These are phyloP conservation scores for Kondoa malvinella DNA, from an alignment of 768 basidiomycete species.

Conservation along the genomic window DNA sequence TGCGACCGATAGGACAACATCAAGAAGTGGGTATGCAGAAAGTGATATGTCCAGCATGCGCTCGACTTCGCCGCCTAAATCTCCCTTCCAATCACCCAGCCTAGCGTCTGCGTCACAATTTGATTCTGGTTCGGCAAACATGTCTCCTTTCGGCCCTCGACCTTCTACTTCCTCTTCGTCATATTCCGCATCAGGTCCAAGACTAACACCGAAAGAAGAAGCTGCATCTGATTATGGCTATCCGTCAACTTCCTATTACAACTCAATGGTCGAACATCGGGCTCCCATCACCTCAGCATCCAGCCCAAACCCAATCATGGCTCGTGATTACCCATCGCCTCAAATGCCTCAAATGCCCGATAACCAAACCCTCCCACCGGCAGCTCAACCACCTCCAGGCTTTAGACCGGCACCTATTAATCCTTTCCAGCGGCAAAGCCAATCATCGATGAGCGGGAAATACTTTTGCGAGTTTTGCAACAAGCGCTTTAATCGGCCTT, in stretches of 20 bases:
- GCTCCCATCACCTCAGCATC: no score
- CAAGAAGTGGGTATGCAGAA: background rate
- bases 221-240: no score
- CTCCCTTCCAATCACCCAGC: background rate
- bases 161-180: background rate
- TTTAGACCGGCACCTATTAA: background rate
- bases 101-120: no score
- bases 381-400: background rate
- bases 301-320: no score
- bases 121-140: no score
- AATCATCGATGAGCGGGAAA: background rate
- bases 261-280: no score
- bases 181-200: background rate
- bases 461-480: slow-evolving; percentile 1
- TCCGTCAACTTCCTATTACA: no score
- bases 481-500: slow-evolving; percentile 1
- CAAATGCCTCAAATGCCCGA: no score
- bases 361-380: no score
- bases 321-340: no score
- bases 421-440: background rate
- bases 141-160: no score
- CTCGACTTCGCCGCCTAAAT: background rate
- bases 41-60: background rate
- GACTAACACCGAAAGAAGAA: no score
- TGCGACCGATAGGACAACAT: background rate